phyloP scores from a whole-genome alignment of 352 stramenopile genomes.

The Phytophthora uliginosa region DNA sequence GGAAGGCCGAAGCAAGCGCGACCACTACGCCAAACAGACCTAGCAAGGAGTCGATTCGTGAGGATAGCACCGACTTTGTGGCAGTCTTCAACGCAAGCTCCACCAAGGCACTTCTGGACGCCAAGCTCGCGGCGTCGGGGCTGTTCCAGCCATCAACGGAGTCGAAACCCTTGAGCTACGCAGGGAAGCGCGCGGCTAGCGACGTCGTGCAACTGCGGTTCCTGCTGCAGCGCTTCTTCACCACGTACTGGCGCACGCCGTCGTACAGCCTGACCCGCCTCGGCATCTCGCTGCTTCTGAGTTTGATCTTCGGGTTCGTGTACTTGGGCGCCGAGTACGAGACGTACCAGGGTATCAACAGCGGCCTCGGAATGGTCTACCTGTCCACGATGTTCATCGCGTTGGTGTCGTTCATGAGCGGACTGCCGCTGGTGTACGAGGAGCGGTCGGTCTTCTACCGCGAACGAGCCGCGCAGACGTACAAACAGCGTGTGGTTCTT shows the following conservation, averaged over 20 bases:
- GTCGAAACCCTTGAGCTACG: not conserved
- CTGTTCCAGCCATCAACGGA: not conserved
- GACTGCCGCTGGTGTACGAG: not conserved
- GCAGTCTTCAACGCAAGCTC: not conserved
- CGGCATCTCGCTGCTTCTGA: slow-evolving; percentile 3
- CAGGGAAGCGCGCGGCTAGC: not conserved
- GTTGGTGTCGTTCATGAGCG: not conserved
- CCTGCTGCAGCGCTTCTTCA: slow-evolving; percentile 5
- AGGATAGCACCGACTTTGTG: not conserved
- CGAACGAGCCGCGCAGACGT: slow-evolving; percentile 4
- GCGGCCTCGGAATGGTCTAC: slow-evolving; percentile 33
- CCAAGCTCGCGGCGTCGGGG: not conserved
- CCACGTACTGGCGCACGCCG: slow-evolving; percentile 77
- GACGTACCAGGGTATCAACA: slow-evolving; percentile 29
- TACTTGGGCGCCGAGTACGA: slow-evolving; percentile 32
- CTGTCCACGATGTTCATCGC: slow-evolving; percentile 3
- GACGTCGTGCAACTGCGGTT: not conserved
- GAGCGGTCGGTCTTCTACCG: not conserved
- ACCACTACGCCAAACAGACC: not conserved
- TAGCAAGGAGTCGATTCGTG: not conserved
- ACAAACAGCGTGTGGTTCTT: slow-evolving; percentile 11
- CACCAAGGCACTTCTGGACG: slow-evolving; percentile 1
- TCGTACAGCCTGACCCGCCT: slow-evolving; percentile 78
- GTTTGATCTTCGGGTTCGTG: slow-evolving; percentile 35
- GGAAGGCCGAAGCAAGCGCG: not conserved